Conservation (phyloP, 192 early-diverging fungal species). For the Podila horticola region DNA sequence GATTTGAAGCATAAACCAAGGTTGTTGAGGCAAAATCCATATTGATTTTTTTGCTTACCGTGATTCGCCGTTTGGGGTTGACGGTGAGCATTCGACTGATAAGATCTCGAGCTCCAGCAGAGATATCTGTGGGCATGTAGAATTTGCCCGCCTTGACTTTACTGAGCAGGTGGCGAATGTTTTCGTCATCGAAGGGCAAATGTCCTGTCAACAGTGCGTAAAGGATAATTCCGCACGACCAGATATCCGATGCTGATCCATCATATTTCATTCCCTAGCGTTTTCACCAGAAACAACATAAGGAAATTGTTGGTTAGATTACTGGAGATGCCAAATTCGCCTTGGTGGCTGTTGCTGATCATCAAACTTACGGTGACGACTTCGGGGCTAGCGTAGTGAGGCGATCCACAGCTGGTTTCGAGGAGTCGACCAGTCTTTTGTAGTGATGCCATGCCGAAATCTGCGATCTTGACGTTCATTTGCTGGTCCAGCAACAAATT, state of each 20-base stretch:
- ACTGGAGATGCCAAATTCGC: too few species aligned
- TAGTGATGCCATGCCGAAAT: slow-evolving; percentile 70
- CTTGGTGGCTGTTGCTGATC: too few species aligned
- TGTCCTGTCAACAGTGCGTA: slow-evolving; percentile 79
- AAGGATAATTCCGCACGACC: slow-evolving; percentile 84
- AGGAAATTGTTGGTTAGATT: slow-evolving; percentile 12
- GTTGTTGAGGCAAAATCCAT: neutral
- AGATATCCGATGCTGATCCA: slow-evolving; percentile 77
- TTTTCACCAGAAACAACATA: too few species aligned
- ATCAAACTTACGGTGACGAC: slow-evolving; percentile 49
- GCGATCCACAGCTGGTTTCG: slow-evolving; percentile 74
- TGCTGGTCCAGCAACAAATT: slow-evolving; percentile 58
- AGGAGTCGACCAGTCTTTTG: slow-evolving; percentile 54
- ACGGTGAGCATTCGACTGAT: slow-evolving; percentile 59
- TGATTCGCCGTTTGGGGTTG: slow-evolving; percentile 56
- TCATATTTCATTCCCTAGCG: slow-evolving; percentile 68
- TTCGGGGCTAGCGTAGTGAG: slow-evolving; percentile 83
- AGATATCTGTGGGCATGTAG: slow-evolving; percentile 62
- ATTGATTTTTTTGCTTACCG: slow-evolving; percentile 40
- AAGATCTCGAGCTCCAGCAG: slow-evolving; percentile 54
- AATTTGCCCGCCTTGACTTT: slow-evolving; percentile 61
- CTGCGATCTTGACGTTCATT: slow-evolving; percentile 70
- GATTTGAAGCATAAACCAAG: neutral
- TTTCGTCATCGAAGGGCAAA: slow-evolving; percentile 74
- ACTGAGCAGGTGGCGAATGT: slow-evolving; percentile 38